Base-by-base conservation (phyloP, 495 filamentous ascomycete species). In the Tetracladium setigerum region DNA sequence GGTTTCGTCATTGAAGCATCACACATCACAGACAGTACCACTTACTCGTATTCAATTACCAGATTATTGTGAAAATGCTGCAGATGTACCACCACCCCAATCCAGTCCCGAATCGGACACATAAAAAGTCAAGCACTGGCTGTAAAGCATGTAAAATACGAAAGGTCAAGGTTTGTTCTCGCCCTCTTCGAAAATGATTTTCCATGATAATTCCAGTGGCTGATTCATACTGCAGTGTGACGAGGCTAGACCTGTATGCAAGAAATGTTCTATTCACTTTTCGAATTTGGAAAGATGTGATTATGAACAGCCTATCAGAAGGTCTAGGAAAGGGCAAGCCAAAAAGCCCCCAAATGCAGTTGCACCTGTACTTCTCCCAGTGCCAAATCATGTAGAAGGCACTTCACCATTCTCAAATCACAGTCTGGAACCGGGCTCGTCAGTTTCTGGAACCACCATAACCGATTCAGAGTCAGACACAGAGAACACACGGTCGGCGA, bases 271-370 rank as follows among this genome's bases (percentile, higher is more conserved):
- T 24, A 19, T 54, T 12, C 52, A 54, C 19, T 54, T 49, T 18
- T 49, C 47, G 4, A 54, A 50, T 40, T 42, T 54, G 10, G 37
- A 31, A 27, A 43, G 9, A 22, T 54, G 52, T 42, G 46, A 50
- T 32, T 54, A 41, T 34, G 47, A 14, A 18, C 13, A 36, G 4
- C 12, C 34, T 13, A 5, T 11, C 1, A 36, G 32, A 35, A 10
- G 13, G 9, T 19, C n/a, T 13, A 47, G 32, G 38, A 47, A 27
- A 27, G 22, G 7, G 22, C 22, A 27, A 27, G 22, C 7, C 22
- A 27, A 27, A 27, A 7, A 27, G 22, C 22, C 22, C 7, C 22
- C 22, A 27, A 27, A 27, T 27, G 7, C 22, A 27, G 22, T 27
- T 27, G 3, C 22, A 3, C 22, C 3, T 7, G 3, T 27, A 7